Conservation (phyloP, 257 asterid species). For the Gynochthodes officinalis region DNA sequence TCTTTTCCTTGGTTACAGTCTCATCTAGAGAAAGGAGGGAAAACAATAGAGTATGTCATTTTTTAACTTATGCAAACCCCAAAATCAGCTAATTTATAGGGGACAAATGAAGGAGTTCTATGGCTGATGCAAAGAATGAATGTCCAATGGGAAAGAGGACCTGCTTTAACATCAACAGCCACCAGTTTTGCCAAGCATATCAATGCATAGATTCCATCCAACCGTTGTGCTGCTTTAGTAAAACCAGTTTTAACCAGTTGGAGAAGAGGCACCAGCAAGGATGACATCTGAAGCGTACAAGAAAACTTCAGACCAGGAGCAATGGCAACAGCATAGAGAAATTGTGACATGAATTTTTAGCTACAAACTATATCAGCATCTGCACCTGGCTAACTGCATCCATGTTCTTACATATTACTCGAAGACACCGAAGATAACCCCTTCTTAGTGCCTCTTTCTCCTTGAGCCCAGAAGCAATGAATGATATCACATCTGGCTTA, state of each 20-base stretch:
- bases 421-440: slow-evolving; percentile 87
- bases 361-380: background rate
- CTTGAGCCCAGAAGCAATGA: slow-evolving; percentile 72
- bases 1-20: slow-evolving; percentile 75
- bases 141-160: slow-evolving; percentile 29
- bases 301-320: slow-evolving; percentile 15
- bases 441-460: slow-evolving; percentile 90
- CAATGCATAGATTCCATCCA: slow-evolving; percentile 94
- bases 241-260: slow-evolving; percentile 94
- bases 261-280: slow-evolving; percentile 75
- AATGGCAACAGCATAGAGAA: slow-evolving; percentile 11
- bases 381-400: slow-evolving; percentile 71
- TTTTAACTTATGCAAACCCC: background rate
- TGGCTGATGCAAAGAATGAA: background rate
- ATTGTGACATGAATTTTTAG: background rate
- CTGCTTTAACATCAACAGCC: slow-evolving; percentile 90
- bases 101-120: background rate
- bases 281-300: slow-evolving; percentile 53
- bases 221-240: slow-evolving; percentile 83
- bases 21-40: slow-evolving; percentile 60
- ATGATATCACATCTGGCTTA: slow-evolving; percentile 49
- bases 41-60: slow-evolving; percentile 26
- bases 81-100: background rate
- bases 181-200: slow-evolving; percentile 70
- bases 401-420: slow-evolving; percentile 56